Conservation (phyloP, 1,284 basidiomycete species). For the Tilletiopsis washingtonensis region DNA sequence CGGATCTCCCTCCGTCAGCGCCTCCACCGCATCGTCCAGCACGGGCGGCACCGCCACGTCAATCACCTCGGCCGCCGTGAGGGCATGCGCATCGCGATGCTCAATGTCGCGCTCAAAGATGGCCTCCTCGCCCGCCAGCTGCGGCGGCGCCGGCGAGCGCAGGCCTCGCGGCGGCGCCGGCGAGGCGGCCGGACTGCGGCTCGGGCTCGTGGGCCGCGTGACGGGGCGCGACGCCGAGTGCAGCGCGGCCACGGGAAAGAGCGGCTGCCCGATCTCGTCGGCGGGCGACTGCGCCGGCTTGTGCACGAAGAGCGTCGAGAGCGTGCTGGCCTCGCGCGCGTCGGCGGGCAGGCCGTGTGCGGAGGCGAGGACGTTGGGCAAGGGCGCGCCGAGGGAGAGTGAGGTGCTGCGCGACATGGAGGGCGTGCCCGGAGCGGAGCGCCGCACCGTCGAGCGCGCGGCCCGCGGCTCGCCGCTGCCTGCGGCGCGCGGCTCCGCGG, state of each 20-base stretch:
- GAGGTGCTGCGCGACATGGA: neutral
- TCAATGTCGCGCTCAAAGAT: conserved; percentile 46
- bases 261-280: conserved; percentile 6
- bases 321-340: conserved; percentile 27
- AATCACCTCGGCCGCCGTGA: conserved; percentile 38
- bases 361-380: conserved; percentile 16
- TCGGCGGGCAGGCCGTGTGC: conserved; percentile 41
- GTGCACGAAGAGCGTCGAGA: conserved; percentile 36
- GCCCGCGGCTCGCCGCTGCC: neutral
- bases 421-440: neutral
- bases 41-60: conserved; percentile 42
- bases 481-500: neutral
- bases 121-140: conserved; percentile 5
- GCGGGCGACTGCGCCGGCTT: conserved; percentile 19
- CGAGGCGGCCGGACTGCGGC: neutral
- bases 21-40: conserved; percentile 42
- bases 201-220: neutral
- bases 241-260: neutral
- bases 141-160: neutral
- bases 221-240: no score
- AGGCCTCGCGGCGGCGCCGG: no score
- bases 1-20: conserved; percentile 31
- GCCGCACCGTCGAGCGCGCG: neutral
- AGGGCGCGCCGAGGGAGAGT: neutral
- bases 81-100: conserved; percentile 34